These are phyloP conservation scores for Didymella keratinophila DNA, from an alignment of 2,329 filamentous ascomycete species.

Conservation along the genomic window DNA sequence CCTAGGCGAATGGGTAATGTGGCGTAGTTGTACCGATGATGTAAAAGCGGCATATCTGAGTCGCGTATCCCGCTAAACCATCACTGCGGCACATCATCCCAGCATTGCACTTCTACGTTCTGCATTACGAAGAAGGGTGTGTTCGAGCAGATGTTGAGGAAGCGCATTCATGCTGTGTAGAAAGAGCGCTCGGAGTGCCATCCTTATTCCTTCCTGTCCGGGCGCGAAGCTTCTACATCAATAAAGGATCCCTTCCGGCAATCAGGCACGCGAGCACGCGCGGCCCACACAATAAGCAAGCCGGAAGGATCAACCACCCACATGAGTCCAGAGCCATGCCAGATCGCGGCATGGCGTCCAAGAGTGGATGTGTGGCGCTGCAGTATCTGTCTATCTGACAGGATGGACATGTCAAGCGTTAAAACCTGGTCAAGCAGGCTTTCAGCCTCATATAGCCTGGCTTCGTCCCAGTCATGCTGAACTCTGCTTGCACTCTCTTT, in stretches of 20 bases:
- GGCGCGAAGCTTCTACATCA: neutral
- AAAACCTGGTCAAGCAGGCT: neutral
- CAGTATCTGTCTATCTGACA: neutral
- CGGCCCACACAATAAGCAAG: slow-evolving; percentile 10
- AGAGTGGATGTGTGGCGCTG: neutral
- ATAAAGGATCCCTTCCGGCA: neutral
- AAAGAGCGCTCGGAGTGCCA: neutral
- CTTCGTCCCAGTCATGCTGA: neutral
- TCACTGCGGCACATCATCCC: neutral
- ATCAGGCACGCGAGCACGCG: slow-evolving; percentile 3
- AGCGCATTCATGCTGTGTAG: neutral
- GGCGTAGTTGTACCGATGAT: slow-evolving; percentile 10
- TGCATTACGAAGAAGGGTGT: neutral
- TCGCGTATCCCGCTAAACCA: slow-evolving; percentile 1
- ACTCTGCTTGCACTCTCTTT: neutral
- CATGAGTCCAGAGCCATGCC: neutral
- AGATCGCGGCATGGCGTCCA: neutral
- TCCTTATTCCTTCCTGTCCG: neutral
- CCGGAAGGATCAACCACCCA: slow-evolving; percentile 1
- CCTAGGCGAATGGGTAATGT: slow-evolving; percentile 2
- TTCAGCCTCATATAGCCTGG: neutral
- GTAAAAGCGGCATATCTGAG: slow-evolving; percentile 9
- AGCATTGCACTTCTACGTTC: neutral
- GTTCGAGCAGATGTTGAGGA: neutral
- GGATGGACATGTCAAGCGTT: neutral